Evolutionary conservation across 2,329 filamentous ascomycete genomes (phyloP).

Genomic region (Pseudocercospora fijiensis): DNA sequence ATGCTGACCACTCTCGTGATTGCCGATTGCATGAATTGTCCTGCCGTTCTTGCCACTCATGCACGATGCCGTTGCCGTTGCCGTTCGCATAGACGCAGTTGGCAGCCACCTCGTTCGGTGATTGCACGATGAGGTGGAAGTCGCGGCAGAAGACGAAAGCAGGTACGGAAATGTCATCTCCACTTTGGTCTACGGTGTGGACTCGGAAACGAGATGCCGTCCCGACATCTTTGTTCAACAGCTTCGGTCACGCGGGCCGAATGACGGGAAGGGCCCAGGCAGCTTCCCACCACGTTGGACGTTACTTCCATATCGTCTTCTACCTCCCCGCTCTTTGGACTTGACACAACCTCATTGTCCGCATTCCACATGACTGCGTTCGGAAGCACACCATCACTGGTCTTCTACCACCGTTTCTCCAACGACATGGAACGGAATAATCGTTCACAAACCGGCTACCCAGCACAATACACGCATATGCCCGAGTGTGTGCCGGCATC

Average conservation of each 20-base stretch:
- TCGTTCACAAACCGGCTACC: background rate
- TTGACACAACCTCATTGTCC: background rate
- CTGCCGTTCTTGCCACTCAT: background rate
- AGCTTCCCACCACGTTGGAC: background rate
- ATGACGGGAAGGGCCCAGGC: background rate
- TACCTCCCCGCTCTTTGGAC: background rate
- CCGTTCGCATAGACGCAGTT: background rate
- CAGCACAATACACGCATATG: background rate
- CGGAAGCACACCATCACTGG: background rate
- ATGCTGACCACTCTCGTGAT: background rate
- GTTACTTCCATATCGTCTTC: background rate
- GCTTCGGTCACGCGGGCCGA: slow-evolving; percentile 1
- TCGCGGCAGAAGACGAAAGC: background rate
- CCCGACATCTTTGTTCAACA: background rate
- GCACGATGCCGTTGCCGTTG: background rate
- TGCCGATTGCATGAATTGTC: background rate
- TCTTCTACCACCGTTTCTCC: background rate
- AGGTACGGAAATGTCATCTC: background rate
- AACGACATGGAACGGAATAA: background rate
- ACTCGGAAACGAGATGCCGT: background rate
- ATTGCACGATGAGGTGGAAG: background rate
- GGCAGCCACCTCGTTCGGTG: background rate
- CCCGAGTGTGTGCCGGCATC: background rate
- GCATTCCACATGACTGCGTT: background rate
- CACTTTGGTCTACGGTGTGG: background rate